Evolutionary conservation across 2,329 filamentous ascomycete genomes (phyloP).

Genomic region (Trichoderma sp.): DNA sequence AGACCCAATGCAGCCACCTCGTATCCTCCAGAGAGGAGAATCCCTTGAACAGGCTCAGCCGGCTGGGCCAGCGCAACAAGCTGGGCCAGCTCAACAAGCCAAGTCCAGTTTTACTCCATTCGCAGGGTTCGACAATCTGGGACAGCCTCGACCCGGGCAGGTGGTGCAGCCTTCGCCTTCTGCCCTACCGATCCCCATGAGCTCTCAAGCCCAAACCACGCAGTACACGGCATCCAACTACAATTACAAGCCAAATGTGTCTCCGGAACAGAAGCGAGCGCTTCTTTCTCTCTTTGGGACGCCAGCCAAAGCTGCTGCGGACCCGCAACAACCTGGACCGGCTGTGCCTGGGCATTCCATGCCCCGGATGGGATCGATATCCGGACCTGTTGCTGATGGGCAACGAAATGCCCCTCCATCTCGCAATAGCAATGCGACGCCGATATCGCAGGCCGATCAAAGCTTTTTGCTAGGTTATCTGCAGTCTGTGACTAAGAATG

Average conservation of each 20-base stretch:
- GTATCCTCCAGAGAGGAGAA: conserved; percentile 45
- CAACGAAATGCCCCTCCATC: conserved; percentile 36
- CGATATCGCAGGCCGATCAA: conserved; percentile 71
- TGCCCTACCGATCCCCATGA: conserved; percentile 24
- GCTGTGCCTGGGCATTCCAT: conserved; percentile 32
- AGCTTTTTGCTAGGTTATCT: conserved; percentile 78
- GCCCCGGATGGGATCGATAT: conserved; percentile 51
- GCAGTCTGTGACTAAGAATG: conserved; percentile 55
- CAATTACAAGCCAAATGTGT: conserved; percentile 35
- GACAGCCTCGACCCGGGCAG: conserved; percentile 31
- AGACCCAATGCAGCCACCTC: conserved; percentile 35
- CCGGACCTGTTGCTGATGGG: conserved; percentile 44
- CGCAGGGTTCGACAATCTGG: conserved; percentile 32
- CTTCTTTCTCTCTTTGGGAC: conserved; percentile 68
- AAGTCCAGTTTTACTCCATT: conserved; percentile 32
- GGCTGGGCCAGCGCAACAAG: neutral
- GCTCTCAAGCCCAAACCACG: neutral
- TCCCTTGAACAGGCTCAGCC: conserved; percentile 19
- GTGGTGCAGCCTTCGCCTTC: conserved; percentile 32
- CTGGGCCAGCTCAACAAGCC: neutral
- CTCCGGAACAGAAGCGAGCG: conserved; percentile 41
- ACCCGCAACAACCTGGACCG: conserved; percentile 12
- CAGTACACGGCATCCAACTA: neutral
- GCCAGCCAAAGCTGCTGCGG: conserved; percentile 31
- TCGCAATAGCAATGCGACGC: conserved; percentile 54